Conservation (phyloP, 2,329 filamentous ascomycete genomes). For the Pseudogymnoascus sp. region DNA sequence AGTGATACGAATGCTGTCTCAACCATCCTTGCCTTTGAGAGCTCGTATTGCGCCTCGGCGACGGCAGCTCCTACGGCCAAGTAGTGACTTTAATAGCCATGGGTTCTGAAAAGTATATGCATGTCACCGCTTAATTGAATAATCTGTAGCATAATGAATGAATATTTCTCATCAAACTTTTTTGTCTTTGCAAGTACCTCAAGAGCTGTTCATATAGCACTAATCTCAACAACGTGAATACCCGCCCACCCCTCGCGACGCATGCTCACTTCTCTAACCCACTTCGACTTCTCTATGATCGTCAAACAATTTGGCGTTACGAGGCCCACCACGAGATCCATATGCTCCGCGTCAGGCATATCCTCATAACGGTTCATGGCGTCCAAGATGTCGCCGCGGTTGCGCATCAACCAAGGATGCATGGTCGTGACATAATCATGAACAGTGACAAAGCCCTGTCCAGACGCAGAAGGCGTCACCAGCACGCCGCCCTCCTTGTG, state of each 20-base stretch:
- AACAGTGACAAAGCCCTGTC: conserved; percentile 18
- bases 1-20: conserved; percentile 11
- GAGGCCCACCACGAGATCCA: neutral
- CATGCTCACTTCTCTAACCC: neutral
- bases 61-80: neutral
- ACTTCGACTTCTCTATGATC: neutral
- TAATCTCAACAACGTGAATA: neutral
- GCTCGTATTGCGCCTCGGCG: conserved; percentile 11
- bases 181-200: neutral
- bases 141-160: neutral
- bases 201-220: neutral
- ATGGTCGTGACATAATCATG: conserved; percentile 21
- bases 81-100: neutral
- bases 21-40: conserved; percentile 19
- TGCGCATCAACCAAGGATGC: conserved; percentile 20
- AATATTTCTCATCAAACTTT: neutral
- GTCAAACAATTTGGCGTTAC: neutral
- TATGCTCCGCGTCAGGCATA: neutral
- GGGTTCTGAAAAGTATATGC: conserved; percentile 1
- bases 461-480: neutral
- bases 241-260: neutral
- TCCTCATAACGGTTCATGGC: neutral
- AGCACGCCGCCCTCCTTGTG: neutral
- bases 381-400: conserved; percentile 9
- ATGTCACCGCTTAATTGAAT: neutral